phyloP scores from a whole-genome alignment of 2,329 filamentous ascomycete species.

The Zymoseptoria pseudotritici region DNA sequence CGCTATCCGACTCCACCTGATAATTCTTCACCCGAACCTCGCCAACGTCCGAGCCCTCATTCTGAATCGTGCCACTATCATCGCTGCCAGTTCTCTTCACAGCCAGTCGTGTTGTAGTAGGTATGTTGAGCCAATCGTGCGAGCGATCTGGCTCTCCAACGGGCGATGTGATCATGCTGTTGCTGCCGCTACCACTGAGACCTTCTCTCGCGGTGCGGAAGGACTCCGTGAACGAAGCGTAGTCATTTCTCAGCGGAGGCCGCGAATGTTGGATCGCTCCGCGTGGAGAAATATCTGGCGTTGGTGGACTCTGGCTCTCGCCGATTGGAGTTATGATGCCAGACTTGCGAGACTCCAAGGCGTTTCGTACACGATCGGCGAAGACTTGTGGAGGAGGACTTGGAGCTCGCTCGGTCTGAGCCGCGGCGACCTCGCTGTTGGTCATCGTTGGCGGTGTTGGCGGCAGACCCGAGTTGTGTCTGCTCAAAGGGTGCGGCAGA shows the following conservation, averaged over 20 bases:
- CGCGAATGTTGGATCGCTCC: slow-evolving; percentile 14
- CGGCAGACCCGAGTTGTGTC: slow-evolving; percentile 32
- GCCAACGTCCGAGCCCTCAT: slow-evolving; percentile 1
- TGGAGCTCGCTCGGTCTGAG: slow-evolving; percentile 23
- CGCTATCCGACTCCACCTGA: slow-evolving; percentile 17
- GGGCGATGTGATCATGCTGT: slow-evolving; percentile 11
- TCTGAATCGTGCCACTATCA: slow-evolving; percentile 2
- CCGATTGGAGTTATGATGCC: slow-evolving; percentile 36
- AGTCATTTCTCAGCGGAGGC: slow-evolving; percentile 17
- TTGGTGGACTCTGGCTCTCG: slow-evolving; percentile 28
- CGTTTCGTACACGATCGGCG: slow-evolving; percentile 34
- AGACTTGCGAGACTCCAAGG: slow-evolving; percentile 33
- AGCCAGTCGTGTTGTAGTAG: neutral
- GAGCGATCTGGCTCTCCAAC: neutral
- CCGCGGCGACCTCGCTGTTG: slow-evolving; percentile 22
- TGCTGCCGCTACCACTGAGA: slow-evolving; percentile 26
- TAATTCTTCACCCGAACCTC: slow-evolving; percentile 11
- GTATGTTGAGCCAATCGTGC: neutral
- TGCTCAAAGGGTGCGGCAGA: slow-evolving; percentile 1
- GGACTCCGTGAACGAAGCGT: slow-evolving; percentile 40
- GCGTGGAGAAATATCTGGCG: slow-evolving; percentile 30
- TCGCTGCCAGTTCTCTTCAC: slow-evolving; percentile 2
- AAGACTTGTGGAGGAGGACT: slow-evolving; percentile 37
- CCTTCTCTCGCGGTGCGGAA: slow-evolving; percentile 42
- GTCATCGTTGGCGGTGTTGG: slow-evolving; percentile 39